phyloP scores from a whole-genome alignment of 192 early-diverging fungal genomes.

The Backusella luteola region DNA sequence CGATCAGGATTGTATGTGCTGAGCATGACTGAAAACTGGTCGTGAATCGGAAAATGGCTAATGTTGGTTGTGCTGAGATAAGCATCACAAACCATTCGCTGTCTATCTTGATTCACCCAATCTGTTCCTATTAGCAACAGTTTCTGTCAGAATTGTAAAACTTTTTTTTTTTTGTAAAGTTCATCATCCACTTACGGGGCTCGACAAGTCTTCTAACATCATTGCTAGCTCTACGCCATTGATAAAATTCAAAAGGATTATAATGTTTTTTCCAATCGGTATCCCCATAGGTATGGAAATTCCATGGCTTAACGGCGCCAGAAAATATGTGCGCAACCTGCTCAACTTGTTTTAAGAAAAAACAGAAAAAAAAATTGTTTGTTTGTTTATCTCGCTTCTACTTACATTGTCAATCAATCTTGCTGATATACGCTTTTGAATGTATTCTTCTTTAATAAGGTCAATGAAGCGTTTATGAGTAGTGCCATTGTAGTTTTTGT shows the following conservation, averaged over 20 bases:
- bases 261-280: conserved; percentile 11
- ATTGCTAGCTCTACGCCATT: background rate
- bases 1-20: conserved; percentile 35
- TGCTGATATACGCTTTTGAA: background rate
- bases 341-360: background rate
- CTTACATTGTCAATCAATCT: background rate
- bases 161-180: background rate
- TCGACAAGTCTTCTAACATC: background rate
- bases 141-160: background rate
- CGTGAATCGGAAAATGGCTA: conserved; percentile 13
- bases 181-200: background rate
- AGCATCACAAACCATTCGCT: conserved; percentile 13
- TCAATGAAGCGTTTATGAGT: background rate
- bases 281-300: conserved; percentile 4
- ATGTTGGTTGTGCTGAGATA: background rate
- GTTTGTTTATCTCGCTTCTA: background rate
- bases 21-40: conserved; percentile 29
- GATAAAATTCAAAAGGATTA: conserved; percentile 1
- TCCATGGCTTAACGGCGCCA: conserved; percentile 8
- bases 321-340: background rate
- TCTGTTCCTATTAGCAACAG: background rate
- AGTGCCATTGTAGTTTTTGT: background rate
- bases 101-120: conserved; percentile 17
- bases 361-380: background rate
- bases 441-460: background rate